phyloP scores from a whole-genome alignment of 2,329 filamentous ascomycete species.

The Endothia cerciana region DNA sequence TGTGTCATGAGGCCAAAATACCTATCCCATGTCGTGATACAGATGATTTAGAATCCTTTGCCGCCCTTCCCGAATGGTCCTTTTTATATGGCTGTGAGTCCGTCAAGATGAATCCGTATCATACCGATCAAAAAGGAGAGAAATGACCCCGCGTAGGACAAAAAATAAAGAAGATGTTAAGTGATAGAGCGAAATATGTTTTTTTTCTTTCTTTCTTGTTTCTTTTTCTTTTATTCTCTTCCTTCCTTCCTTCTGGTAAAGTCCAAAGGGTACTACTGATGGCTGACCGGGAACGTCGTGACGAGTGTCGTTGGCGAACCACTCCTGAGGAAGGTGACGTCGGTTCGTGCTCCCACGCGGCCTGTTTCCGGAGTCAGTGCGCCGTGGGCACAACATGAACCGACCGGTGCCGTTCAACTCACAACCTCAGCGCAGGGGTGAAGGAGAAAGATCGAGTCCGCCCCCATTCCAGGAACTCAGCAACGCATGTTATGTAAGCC shows the following conservation, averaged over 20 bases:
- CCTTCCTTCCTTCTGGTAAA: background rate
- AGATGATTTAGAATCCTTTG: background rate
- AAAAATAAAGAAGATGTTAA: background rate
- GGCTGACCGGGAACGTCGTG: background rate
- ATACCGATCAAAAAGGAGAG: background rate
- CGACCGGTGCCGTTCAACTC: background rate
- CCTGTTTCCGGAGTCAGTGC: background rate
- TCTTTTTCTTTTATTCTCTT: background rate
- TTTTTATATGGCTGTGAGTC: background rate
- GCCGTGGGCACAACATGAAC: background rate
- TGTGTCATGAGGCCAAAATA: background rate
- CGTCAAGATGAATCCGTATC: background rate
- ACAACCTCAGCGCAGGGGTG: background rate
- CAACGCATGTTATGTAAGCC: conserved; percentile 5
- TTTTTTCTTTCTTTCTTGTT: background rate
- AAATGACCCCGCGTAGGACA: background rate
- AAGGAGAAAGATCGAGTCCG: background rate
- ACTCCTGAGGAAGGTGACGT: background rate
- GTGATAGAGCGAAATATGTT: background rate
- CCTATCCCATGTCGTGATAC: background rate
- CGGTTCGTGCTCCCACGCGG: background rate
- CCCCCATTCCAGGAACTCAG: background rate
- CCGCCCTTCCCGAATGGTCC: background rate
- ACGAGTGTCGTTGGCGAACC: background rate
- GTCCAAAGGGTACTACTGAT: background rate